Base-by-base conservation (phyloP, 202 grass and related monocot genomes). In the Cymbopogon flexuosus region DNA sequence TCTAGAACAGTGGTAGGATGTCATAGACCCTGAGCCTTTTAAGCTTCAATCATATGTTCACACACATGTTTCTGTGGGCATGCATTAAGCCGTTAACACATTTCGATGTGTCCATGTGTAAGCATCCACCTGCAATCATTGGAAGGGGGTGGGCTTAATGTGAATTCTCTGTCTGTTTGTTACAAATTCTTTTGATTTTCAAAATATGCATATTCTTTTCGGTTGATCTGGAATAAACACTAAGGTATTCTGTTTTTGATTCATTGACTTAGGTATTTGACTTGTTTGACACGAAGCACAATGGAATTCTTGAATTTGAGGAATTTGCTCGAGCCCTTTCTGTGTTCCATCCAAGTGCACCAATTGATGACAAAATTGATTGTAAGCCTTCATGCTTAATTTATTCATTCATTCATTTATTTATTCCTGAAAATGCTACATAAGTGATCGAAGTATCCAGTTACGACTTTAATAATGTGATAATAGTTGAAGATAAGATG, bases 291-390 rank as follows among this genome's bases (percentile, higher is more conserved):
- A 92, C 89, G 16, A 97, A 97, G 72, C 92, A 97, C 71, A 97
- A 93, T 88, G 92, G 95, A 74, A 94, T 97, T 64, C 75, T 97
- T 29, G 88, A 89, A 73, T 94, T 97, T 66, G 92, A 97, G 77
- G 95, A 97, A 83, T 97, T 93, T 91, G 95, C 90, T 36, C 84
- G 94, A 37, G 95, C 92, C 78, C 88, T 97, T 68, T 97, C 95
- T 62, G 95, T 97, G 41, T 97, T 97, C 76, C 95, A 97, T 89
- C 95, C 95, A 24, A 92, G 86, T 94, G 90, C 95, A 74, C 79
- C 84, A 71, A 68, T 86, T 41, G 90, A 94, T 57, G 88, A 93
- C 8, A 97, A 97, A 82, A 94, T 97, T 86, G 92, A 97, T 34
- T 97, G 95, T 97, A 89, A 90, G 92, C 71, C 40, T 78, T 76